Percentiles rank a stretch among this genome's conserved stretches.
Evolutionary conservation across 2,329 filamentous ascomycete species (phyloP).

Genomic region (Colletotrichum kahawae): DNA sequence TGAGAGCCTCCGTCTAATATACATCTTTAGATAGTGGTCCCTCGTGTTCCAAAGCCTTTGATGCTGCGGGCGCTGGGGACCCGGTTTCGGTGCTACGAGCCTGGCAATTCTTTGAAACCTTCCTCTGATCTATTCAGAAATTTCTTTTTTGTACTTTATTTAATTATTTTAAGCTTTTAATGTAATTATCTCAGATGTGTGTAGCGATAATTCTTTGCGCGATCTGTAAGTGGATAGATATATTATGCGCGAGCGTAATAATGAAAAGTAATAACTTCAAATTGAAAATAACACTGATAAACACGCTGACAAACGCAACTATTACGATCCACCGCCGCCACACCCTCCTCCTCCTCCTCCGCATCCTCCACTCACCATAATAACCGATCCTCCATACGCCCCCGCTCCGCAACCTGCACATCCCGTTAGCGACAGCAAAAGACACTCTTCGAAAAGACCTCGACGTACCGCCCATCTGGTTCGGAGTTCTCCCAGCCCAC

Average conservation of each 20-base stretch:
- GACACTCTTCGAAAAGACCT: neutral
- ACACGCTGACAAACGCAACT: fast-evolving
- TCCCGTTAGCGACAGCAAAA: neutral
- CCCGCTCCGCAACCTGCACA: neutral
- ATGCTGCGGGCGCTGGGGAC: neutral
- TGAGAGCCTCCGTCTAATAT: no score
- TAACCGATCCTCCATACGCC: neutral
- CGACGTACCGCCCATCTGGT: neutral
- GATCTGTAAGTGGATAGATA: neutral
- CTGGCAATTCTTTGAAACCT: neutral
- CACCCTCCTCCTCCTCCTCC: neutral
- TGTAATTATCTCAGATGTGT: fast-evolving
- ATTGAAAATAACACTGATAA: neutral
- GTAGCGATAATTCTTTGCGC: neutral
- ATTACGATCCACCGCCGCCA: neutral
- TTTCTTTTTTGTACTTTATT: neutral
- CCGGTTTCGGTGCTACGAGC: neutral
- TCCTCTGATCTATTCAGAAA: neutral
- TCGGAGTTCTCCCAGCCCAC: neutral
- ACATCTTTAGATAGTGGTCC: neutral
- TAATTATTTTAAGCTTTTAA: neutral
- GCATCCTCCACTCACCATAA: neutral
- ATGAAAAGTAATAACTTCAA: neutral
- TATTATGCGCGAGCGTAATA: no score
- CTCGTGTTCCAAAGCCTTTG: neutral